Evolutionary conservation across 2,329 filamentous ascomycete species (phyloP).

Genomic region (Karstenula rhodostoma): DNA sequence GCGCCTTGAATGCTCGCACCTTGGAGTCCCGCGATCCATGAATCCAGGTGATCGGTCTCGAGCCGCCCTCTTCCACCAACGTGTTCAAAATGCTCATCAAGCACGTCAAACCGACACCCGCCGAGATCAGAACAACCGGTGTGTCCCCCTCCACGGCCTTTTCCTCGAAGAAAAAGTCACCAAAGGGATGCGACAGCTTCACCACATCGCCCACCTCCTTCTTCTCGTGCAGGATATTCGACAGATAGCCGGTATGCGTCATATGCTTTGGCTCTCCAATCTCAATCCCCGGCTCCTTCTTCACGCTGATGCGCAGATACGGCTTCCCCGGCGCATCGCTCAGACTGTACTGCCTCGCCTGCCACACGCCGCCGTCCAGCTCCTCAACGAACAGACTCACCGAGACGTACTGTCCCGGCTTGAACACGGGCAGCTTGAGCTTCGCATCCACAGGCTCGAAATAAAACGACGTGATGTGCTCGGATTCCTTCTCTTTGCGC

Average conservation of each 20-base stretch:
- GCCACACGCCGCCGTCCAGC: constrained; percentile 60
- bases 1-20: constrained; percentile 63
- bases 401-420: constrained; percentile 77
- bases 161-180: constrained; percentile 68
- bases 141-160: constrained; percentile 50
- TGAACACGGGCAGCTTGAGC: constrained; percentile 67
- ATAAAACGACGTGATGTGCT: constrained; percentile 75
- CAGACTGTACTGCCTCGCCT: constrained; percentile 77
- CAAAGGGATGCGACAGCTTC: constrained; percentile 70
- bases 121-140: constrained; percentile 72
- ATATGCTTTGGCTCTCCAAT: constrained; percentile 55
- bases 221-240: constrained; percentile 72
- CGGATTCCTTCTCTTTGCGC: constrained; percentile 70
- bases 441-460: constrained; percentile 69
- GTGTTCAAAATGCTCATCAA: constrained; percentile 71
- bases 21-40: constrained; percentile 65
- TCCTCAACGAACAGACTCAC: constrained; percentile 65
- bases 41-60: constrained; percentile 67
- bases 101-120: constrained; percentile 73
- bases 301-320: constrained; percentile 75
- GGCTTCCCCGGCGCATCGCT: constrained; percentile 68
- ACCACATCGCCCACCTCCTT: constrained; percentile 69
- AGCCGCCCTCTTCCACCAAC: constrained; percentile 44
- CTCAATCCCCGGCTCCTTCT: constrained; percentile 67
- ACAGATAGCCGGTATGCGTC: constrained; percentile 70